Evolutionary conservation across 148 eudicot genomes (phyloP).

Genomic region (Talinum fruticosum): DNA sequence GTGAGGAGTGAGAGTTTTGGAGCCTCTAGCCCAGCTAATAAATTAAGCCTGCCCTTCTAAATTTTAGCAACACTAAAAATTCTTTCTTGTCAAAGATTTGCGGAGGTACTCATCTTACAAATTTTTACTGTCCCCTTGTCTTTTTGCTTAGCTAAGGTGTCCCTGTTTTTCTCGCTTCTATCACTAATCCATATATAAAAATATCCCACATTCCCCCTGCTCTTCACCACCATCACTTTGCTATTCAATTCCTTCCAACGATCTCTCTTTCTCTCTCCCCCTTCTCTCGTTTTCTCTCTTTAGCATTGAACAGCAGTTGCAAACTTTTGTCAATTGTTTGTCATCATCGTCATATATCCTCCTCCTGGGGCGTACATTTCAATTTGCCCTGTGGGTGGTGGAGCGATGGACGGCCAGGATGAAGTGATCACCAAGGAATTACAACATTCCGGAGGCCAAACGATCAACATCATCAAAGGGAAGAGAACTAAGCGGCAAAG

Average conservation of each 20-base stretch:
- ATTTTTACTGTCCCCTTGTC: conserved; percentile 12
- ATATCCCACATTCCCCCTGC: conserved; percentile 10
- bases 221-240: conserved; percentile 31
- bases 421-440: conserved; percentile 22
- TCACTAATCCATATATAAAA: conserved; percentile 25
- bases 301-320: not conserved
- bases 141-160: conserved; percentile 17
- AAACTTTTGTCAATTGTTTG: not conserved
- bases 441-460: not conserved
- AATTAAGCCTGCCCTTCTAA: conserved; percentile 9
- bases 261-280: not conserved
- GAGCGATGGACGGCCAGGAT: conserved; percentile 24
- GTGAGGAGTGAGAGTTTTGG: conserved; percentile 6
- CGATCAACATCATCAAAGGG: conserved; percentile 33
- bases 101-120: conserved; percentile 14
- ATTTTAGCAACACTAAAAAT: conserved; percentile 21
- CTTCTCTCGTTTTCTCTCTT: not conserved
- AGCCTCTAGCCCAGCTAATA: too few species aligned
- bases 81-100: conserved; percentile 22
- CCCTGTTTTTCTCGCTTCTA: conserved; percentile 24
- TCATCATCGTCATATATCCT: not conserved
- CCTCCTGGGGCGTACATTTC: not conserved
- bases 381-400: not conserved
- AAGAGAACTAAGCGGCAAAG: conserved; percentile 43
- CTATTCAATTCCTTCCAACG: conserved; percentile 11